A percentile compares a stretch with the other conserved stretches of the same genome.
Conservation (phyloP, 2,329 filamentous ascomycete species). For the Rugonectria rugulosa region DNA sequence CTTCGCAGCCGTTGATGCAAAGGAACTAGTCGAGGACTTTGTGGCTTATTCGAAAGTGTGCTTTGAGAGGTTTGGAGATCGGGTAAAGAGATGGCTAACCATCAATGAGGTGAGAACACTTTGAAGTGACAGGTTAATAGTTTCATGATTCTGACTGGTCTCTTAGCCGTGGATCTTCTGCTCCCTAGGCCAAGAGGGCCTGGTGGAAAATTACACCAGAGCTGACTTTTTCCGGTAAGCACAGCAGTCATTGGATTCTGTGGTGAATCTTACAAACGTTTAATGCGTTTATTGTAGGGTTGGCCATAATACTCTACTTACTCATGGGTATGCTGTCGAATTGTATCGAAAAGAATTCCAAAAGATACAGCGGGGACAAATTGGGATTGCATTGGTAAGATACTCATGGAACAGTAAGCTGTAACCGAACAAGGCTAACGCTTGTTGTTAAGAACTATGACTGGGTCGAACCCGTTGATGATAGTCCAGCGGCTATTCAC, state of each 20-base stretch:
- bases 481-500: not conserved
- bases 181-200: not conserved
- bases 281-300: too few species aligned
- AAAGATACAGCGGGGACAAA: not conserved
- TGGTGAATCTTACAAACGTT: too few species aligned
- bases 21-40: constrained; percentile 2
- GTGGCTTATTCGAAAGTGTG: constrained; percentile 1
- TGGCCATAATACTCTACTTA: constrained; percentile 2
- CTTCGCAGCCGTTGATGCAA: not conserved
- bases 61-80: constrained; percentile 10
- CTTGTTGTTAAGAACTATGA: constrained; percentile 2
- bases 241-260: not conserved
- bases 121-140: too few species aligned
- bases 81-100: constrained; percentile 9
- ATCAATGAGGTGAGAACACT: constrained; percentile 1
- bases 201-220: not conserved
- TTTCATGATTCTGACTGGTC: too few species aligned
- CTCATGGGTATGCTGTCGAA: not conserved
- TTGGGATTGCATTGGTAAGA: constrained; percentile 5
- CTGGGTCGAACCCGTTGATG: constrained; percentile 2
- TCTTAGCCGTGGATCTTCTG: constrained; percentile 6
- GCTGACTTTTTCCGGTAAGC: constrained; percentile 8
- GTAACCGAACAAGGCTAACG: too few species aligned
- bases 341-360: not conserved
- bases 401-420: not conserved